Evolutionary conservation across 2,329 filamentous ascomycete species (phyloP), one percentile per base, ranked within the genome.

Genomic region (Pseudopyrenochaeta lycopersici): DNA sequence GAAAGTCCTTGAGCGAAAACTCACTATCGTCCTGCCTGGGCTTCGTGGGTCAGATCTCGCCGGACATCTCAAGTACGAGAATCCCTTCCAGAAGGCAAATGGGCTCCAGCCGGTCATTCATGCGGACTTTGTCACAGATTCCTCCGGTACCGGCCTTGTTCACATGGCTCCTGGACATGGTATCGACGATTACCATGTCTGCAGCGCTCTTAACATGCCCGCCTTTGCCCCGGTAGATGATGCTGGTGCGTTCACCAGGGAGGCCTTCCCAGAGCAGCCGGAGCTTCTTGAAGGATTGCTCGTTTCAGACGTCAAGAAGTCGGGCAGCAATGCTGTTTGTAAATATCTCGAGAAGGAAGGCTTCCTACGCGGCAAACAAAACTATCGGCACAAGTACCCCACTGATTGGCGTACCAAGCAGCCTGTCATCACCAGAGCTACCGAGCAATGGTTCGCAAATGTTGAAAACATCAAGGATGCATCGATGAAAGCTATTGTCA

Each of bases 331-430:
- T 44, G 84, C 85, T 3, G 88, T 97, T 0, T 75, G 98, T 30
- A 81, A 88, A 1, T 80, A 95, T 45, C 80, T 97, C 2, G 78
- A 81, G 21, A 62, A 62, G 11, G 62, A 62, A 12, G 61, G 60
- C 17, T 72, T 80, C n/a, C 84, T 98, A 3, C 78, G 97, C 35
- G 82, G 84, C 33, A 84, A 84, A 3, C 89, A 96, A 63, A 82
- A 82, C 51, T 89, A 94, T 71, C 83, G 83, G 46, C 95, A 99
- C 81, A 98, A 97, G 75, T 98, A 98, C 72, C 95, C 95, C 0
- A 97, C 98, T 64, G 95, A 99, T 77, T 99, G 95, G 95, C 85
- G 95, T 48, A 96, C 94, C 0, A 99, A 98, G 76, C 84, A 90
- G 63, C 95, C 95, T 1, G 88, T 99, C 44, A 92, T 99, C 54